phyloP scores from a whole-genome alignment of 164 flowering plant genomes.

The Paratinospora sagittata region DNA sequence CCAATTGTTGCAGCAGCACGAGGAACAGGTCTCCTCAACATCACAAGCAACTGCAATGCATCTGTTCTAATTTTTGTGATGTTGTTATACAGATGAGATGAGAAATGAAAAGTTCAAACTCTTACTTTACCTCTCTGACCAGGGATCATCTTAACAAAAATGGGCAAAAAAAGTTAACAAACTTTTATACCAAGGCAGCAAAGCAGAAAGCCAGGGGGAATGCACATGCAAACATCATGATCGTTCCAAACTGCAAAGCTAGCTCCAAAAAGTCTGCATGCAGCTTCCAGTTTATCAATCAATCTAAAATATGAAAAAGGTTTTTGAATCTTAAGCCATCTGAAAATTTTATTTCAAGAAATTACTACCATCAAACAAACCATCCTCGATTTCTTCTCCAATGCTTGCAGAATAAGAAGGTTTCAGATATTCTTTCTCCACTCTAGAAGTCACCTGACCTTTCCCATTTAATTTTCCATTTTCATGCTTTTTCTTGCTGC shows the following conservation, averaged over 20 bases:
- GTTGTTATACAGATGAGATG: conserved; percentile 57
- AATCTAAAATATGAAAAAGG: neutral
- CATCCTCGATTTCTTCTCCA: conserved; percentile 87
- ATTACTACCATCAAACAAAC: conserved; percentile 86
- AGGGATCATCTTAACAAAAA: neutral
- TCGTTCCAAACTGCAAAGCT: conserved; percentile 93
- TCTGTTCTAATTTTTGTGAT: conserved; percentile 78
- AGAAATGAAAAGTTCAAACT: neutral
- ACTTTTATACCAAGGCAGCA: conserved; percentile 54
- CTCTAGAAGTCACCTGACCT: conserved; percentile 54
- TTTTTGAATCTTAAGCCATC: neutral
- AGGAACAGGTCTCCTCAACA: conserved; percentile 78
- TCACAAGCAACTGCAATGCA: conserved; percentile 76
- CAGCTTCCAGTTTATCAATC: neutral
- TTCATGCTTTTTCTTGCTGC: conserved; percentile 58
- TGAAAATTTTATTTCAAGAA: neutral
- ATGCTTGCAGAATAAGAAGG: conserved; percentile 80
- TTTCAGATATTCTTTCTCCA: conserved; percentile 87
- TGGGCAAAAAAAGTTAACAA: neutral
- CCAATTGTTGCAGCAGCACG: conserved; percentile 81
- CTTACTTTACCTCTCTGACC: neutral
- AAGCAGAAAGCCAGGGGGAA: conserved; percentile 84
- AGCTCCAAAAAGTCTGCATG: conserved; percentile 78
- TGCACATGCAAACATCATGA: conserved; percentile 99
- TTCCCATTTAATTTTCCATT: conserved; percentile 40